Conservation (phyloP, 2,329 filamentous ascomycete species). For the Zymoseptoria passerinii region DNA sequence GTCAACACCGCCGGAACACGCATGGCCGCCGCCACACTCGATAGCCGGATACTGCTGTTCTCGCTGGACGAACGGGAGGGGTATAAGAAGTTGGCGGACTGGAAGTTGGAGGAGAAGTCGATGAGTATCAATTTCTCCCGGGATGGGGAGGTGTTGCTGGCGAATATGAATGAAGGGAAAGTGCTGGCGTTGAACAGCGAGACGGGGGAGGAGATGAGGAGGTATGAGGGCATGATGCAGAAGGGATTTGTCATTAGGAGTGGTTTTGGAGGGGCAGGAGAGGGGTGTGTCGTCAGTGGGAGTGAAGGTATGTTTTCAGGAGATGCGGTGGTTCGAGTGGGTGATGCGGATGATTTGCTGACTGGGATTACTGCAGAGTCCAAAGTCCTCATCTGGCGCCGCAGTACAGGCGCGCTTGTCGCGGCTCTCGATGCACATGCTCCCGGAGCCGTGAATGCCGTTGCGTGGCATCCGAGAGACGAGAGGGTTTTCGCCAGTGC, state of each 20-base stretch:
- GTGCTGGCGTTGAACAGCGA: slow-evolving; percentile 72
- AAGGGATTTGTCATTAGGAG: slow-evolving; percentile 73
- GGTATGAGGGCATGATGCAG: slow-evolving; percentile 67
- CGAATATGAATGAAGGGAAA: slow-evolving; percentile 71
- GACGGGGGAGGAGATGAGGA: slow-evolving; percentile 61
- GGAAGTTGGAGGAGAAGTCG: slow-evolving; percentile 59
- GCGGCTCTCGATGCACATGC: slow-evolving; percentile 68
- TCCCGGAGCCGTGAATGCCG: slow-evolving; percentile 71
- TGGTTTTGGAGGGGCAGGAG: slow-evolving; percentile 78
- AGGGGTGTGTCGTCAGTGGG: slow-evolving; percentile 85
- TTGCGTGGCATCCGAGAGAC: slow-evolving; percentile 80
- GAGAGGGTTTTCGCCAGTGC: slow-evolving; percentile 81
- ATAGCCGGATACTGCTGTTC: slow-evolving; percentile 68
- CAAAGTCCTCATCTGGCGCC: slow-evolving; percentile 82
- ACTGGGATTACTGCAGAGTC: slow-evolving; percentile 41
- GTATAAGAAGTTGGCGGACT: slow-evolving; percentile 61
- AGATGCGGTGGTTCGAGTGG: not conserved
- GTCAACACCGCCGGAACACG: slow-evolving; percentile 72
- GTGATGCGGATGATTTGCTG: too few species aligned
- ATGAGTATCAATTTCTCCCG: slow-evolving; percentile 74
- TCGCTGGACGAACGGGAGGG: slow-evolving; percentile 57
- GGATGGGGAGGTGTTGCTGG: slow-evolving; percentile 71
- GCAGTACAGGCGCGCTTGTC: slow-evolving; percentile 66
- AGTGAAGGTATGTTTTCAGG: slow-evolving; percentile 61
- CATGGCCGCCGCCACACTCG: slow-evolving; percentile 68